Evolutionary conservation across 1,284 basidiomycete genomes (phyloP).

Genomic region (Golubevia pallescens): DNA sequence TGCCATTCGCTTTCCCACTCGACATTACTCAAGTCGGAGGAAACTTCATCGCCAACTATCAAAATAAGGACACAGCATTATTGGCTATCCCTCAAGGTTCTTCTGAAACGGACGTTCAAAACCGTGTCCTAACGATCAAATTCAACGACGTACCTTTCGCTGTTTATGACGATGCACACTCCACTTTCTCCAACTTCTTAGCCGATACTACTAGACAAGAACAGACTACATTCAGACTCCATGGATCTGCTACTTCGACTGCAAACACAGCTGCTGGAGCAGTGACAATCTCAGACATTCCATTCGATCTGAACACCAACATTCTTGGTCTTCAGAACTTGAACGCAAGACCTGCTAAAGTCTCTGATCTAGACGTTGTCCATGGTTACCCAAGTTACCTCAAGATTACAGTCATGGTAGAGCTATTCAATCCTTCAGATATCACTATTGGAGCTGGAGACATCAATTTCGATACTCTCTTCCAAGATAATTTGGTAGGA

Average conservation of each 20-base stretch:
- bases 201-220: conserved; percentile 41
- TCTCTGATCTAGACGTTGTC: conserved; percentile 50
- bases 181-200: conserved; percentile 57
- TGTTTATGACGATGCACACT: conserved; percentile 35
- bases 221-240: conserved; percentile 46
- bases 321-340: conserved; percentile 60
- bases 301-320: no score
- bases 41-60: conserved; percentile 47
- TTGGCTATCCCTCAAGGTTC: conserved; percentile 51
- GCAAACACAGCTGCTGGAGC: conserved; percentile 55
- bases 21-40: conserved; percentile 51
- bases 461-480: conserved; percentile 44
- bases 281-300: conserved; percentile 57
- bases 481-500: conserved; percentile 37
- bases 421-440: no score
- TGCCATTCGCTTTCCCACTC: conserved; percentile 59
- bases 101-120: conserved; percentile 50
- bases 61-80: conserved; percentile 35
- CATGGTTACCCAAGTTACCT: conserved; percentile 57
- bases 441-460: conserved; percentile 55
- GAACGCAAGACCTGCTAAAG: conserved; percentile 45
- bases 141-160: conserved; percentile 53
- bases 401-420: conserved; percentile 45
- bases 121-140: conserved; percentile 50
- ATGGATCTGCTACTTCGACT: conserved; percentile 43